Conservation (phyloP, 352 stramenopile species). For the Sclerospora graminicola region DNA sequence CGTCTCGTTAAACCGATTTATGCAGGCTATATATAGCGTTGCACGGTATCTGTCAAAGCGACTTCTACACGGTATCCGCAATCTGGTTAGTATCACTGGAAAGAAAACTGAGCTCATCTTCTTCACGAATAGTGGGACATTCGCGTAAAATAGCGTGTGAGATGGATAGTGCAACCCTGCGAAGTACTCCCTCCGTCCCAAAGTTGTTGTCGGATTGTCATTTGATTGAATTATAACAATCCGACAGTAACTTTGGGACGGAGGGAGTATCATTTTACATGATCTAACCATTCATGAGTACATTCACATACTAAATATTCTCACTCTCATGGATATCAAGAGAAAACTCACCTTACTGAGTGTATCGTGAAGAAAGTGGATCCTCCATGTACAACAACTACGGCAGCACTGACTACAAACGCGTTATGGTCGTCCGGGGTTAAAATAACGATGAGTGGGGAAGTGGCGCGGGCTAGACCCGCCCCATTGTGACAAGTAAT, state of each 20-base stretch:
- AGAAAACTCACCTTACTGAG: slow-evolving; percentile 56
- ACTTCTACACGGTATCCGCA: slow-evolving; percentile 57
- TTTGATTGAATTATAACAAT: too few relatives aligned
- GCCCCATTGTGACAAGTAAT: too few relatives aligned
- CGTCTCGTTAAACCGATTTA: slow-evolving; percentile 6
- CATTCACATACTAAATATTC: neutral
- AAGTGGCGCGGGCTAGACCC: too few relatives aligned
- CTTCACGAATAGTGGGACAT: slow-evolving; percentile 56
- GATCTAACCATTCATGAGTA: neutral
- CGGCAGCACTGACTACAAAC: slow-evolving; percentile 44
- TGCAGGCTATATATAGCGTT: slow-evolving; percentile 10
- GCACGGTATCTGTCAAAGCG: neutral
- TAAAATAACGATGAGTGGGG: too few relatives aligned
- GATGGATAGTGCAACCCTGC: slow-evolving; percentile 56
- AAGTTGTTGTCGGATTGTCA: too few relatives aligned
- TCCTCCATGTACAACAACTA: slow-evolving; percentile 76
- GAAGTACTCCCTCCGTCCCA: too few relatives aligned
- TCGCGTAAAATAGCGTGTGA: slow-evolving; percentile 75
- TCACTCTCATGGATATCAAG: neutral
- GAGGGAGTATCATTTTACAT: too few relatives aligned
- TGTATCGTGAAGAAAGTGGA: slow-evolving; percentile 84
- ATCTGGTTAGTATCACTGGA: slow-evolving; percentile 52
- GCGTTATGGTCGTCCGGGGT: too few relatives aligned
- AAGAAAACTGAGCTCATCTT: slow-evolving; percentile 77
- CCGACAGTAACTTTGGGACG: too few relatives aligned